These are phyloP conservation scores for Penicillium sumatraense DNA, from an alignment of 2,329 filamentous ascomycete genomes.

Conservation along the genomic window DNA sequence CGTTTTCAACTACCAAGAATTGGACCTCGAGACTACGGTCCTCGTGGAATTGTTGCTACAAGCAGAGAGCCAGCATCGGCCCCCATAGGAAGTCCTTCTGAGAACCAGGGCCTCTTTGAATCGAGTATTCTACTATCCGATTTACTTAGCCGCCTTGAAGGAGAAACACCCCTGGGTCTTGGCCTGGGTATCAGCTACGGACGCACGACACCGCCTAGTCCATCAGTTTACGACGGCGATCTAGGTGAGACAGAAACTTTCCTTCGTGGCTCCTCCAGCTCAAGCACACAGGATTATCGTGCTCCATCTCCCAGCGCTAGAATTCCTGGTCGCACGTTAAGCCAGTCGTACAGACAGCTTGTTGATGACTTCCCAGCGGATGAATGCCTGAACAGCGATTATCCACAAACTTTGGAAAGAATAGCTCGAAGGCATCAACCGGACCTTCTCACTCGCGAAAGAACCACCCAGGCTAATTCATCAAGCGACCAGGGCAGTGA, in stretches of 20 bases:
- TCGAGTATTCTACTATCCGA: slow-evolving; percentile 9
- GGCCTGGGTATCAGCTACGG: not conserved
- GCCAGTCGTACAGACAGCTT: slow-evolving; percentile 10
- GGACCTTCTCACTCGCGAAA: not conserved
- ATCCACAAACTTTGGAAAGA: not conserved
- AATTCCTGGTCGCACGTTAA: not conserved
- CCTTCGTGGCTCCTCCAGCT: not conserved
- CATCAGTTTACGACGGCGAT: slow-evolving; percentile 3
- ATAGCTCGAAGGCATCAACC: not conserved
- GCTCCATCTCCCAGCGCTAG: not conserved
- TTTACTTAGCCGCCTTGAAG: slow-evolving; percentile 14
- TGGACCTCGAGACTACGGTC: slow-evolving; percentile 6
- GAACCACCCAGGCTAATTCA: not conserved
- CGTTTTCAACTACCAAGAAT: slow-evolving; percentile 11
- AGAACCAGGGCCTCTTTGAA: not conserved
- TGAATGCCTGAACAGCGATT: not conserved
- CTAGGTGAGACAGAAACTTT: slow-evolving; percentile 2
- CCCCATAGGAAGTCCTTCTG: not conserved
- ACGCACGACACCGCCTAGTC: not conserved
- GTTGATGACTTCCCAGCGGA: not conserved
- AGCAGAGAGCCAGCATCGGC: not conserved
- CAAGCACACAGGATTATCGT: not conserved
- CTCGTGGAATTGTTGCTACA: not conserved
- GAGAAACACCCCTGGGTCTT: not conserved
- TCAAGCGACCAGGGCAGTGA: not conserved